Evolutionary conservation across 192 early-diverging fungal species (phyloP), one percentile per base, ranked within the genome.

Genomic region (Rhizophagus clarus): DNA sequence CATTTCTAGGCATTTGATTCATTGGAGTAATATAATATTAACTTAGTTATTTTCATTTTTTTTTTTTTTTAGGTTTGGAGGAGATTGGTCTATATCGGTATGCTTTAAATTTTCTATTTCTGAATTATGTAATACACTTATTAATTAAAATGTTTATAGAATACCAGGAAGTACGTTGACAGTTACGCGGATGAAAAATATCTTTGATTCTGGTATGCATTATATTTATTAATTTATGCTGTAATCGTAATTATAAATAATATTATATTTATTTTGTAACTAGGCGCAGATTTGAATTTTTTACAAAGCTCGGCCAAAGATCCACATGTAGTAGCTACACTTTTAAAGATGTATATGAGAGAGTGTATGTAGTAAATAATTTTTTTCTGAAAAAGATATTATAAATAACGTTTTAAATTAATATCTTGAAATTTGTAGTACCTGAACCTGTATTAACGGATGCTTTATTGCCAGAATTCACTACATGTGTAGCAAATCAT

Each of bases 331-430:
- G 89, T 90, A 47, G 89, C 87, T 37, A 84, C 89, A 29, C 80
- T 91, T 29, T 81, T 91, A 17, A 91, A 90, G 70, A 83, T 88
- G 74, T 91, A 90, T 75, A 71, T 91, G 24, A 80, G 90, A 77
- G 89, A 91, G 81, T 82, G 90, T 91, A 88, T 81, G 86, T 81
- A 32, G 15, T 63, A 11, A 70, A 49, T 29, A 40, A 42, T n/a
- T 34, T 31, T 26, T 32, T 29, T 3, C 1, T 45, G 2, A 3
- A 37, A 45, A 45, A 12, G 37, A 40, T 40, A 40, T 40, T 40
- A 40, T 40, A 12, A 45, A 11, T 12, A 45, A 45, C 4, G 11
- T 12, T 45, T 20, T 32, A 28, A n/a, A 76, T 22, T 47, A 7
- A 56, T 14, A 40, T 12, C 26, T 31, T 31, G 4, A 12, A 62